Evolutionary conservation across 2,329 filamentous ascomycete species (phyloP).

Genomic region (Teratosphaeria epicoccoides): DNA sequence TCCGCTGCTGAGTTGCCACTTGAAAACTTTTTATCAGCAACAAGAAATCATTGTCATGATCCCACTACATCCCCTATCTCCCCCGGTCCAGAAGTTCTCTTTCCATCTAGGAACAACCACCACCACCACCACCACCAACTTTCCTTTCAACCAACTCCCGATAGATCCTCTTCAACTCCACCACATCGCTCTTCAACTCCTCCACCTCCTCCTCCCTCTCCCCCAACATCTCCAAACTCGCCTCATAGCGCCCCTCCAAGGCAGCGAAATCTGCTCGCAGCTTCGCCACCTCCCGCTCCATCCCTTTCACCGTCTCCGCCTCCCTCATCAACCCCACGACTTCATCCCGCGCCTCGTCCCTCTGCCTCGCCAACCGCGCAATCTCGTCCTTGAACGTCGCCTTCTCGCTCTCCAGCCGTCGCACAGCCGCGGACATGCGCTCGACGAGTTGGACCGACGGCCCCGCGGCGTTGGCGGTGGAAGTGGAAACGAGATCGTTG

Average conservation of each 20-base stretch:
- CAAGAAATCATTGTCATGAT: too few relatives aligned
- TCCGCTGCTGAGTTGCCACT: too few relatives aligned
- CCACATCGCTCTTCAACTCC: slow-evolving; percentile 77
- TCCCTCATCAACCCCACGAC: slow-evolving; percentile 88
- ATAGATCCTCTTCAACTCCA: slow-evolving; percentile 94
- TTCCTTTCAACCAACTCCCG: slow-evolving; percentile 67
- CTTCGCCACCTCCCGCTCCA: slow-evolving; percentile 47
- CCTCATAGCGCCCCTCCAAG: slow-evolving; percentile 71
- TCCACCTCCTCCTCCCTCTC: slow-evolving; percentile 95
- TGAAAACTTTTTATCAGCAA: too few relatives aligned
- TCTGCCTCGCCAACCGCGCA: slow-evolving; percentile 64
- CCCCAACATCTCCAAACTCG: slow-evolving; percentile 84
- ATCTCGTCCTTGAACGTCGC: slow-evolving; percentile 82
- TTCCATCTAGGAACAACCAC: too few relatives aligned
- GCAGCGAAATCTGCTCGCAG: slow-evolving; percentile 59
- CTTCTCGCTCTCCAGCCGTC: slow-evolving; percentile 83
- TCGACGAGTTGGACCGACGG: slow-evolving; percentile 93
- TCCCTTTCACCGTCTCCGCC: slow-evolving; percentile 56
- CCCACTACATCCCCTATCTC: too few relatives aligned
- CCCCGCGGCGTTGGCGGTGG: slow-evolving; percentile 68
- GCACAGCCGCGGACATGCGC: slow-evolving; percentile 86
- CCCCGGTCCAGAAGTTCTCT: too few relatives aligned
- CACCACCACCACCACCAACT: slow-evolving; percentile 7
- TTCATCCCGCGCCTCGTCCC: slow-evolving; percentile 83
- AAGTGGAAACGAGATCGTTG: slow-evolving; percentile 37